Evolutionary conservation across 2,329 filamentous ascomycete genomes (phyloP).

Genomic region (Lachnum nothofagi): DNA sequence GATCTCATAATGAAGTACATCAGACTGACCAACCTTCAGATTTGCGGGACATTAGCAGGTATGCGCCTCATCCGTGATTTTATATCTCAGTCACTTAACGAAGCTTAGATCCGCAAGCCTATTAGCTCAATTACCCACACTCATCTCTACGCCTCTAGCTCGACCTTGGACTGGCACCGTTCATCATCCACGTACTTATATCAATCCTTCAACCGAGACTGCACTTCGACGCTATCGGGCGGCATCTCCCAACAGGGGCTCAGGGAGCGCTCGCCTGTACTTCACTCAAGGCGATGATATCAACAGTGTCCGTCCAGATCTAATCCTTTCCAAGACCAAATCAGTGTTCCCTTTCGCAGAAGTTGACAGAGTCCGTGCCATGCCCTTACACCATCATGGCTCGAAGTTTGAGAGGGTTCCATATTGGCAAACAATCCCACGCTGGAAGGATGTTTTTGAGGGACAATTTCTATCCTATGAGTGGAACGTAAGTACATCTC

Average conservation of each 20-base stretch:
- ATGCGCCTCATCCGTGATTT: too few relatives aligned
- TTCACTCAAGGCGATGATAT: not conserved
- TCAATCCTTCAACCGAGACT: too few relatives aligned
- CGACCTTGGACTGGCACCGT: too few relatives aligned
- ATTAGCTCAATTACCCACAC: too few relatives aligned
- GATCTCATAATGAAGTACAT: too few relatives aligned
- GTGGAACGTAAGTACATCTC: constrained; percentile 47
- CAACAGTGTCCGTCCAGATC: not conserved
- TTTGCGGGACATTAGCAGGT: too few relatives aligned
- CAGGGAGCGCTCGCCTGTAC: not conserved
- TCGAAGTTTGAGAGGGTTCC: constrained; percentile 18
- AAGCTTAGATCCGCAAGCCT: too few relatives aligned
- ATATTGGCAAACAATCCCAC: constrained; percentile 48
- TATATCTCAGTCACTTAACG: too few relatives aligned
- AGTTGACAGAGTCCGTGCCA: not conserved
- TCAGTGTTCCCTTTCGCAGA: not conserved
- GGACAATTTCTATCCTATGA: constrained; percentile 48
- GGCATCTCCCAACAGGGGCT: not conserved
- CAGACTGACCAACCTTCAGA: too few relatives aligned
- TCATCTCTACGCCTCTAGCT: too few relatives aligned
- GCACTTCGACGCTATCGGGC: not conserved
- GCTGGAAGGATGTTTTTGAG: constrained; percentile 45
- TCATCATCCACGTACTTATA: too few relatives aligned
- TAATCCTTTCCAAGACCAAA: not conserved
- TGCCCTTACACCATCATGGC: not conserved